A percentile compares a stretch with the other conserved stretches of the same genome.
Evolutionary conservation across 1,284 basidiomycete genomes (phyloP).

Genomic region (Ganoderma meredithae): DNA sequence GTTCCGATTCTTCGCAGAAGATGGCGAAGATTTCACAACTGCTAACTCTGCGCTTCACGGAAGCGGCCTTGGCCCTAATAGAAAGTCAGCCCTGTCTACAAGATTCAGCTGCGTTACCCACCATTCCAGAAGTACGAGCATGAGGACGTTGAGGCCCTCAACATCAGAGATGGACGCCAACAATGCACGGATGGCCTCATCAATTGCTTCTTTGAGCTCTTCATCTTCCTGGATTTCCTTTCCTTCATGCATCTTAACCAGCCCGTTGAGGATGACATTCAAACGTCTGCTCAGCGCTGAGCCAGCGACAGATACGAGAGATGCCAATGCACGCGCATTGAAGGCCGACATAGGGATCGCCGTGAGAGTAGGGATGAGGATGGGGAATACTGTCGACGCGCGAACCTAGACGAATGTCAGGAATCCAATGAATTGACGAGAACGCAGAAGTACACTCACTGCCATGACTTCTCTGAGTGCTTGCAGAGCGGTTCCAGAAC

Average conservation of each 20-base stretch:
- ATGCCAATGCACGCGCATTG: conserved; percentile 93
- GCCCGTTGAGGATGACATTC: conserved; percentile 76
- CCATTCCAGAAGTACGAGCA: conserved; percentile 92
- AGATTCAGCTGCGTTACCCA: conserved; percentile 45
- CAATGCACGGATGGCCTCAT: conserved; percentile 77
- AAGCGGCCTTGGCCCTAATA: conserved; percentile 79
- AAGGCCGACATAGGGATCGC: conserved; percentile 92
- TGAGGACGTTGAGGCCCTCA: conserved; percentile 88
- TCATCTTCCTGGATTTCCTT: conserved; percentile 72
- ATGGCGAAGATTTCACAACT: conserved; percentile 80
- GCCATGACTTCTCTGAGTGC: conserved; percentile 95
- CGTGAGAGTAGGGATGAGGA: conserved; percentile 95
- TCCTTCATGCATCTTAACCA: conserved; percentile 70
- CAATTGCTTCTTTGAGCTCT: conserved; percentile 76
- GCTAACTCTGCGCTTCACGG: conserved; percentile 76
- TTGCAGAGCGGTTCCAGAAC: conserved; percentile 93
- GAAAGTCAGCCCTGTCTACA: not conserved
- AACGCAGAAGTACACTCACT: conserved; percentile 54
- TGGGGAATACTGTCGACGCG: conserved; percentile 95
- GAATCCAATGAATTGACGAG: conserved; percentile 16
- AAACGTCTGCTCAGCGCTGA: conserved; percentile 87
- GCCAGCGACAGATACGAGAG: conserved; percentile 94
- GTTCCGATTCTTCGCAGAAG: conserved; percentile 84
- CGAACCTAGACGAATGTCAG: conserved; percentile 66
- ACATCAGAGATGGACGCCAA: conserved; percentile 81